A percentile compares a stretch with the other conserved stretches of the same genome.
Evolutionary conservation across 1,139 yeast species (phyloP).

Genomic region (Scheffersomyces insectosa): DNA sequence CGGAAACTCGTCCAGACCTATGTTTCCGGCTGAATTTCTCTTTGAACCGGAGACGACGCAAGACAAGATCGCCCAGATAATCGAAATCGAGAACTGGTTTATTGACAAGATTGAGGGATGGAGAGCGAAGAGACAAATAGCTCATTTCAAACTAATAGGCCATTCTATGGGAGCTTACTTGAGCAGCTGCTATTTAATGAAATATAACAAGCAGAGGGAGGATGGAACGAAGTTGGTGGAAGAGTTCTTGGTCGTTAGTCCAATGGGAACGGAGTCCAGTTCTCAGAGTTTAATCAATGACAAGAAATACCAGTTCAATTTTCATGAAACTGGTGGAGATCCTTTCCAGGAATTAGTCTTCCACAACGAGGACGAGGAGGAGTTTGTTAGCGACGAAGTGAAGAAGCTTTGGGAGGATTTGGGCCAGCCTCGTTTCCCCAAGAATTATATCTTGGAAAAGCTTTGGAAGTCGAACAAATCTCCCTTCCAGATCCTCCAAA

Average conservation of each 20-base stretch:
- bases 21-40: constrained; percentile 34
- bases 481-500: constrained; percentile 43
- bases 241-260: constrained; percentile 39
- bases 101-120: constrained; percentile 42
- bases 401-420: constrained; percentile 31
- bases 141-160: constrained; percentile 32
- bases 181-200: constrained; percentile 42
- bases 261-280: constrained; percentile 50
- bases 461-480: constrained; percentile 43
- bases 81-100: constrained; percentile 44
- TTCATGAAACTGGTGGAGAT: constrained; percentile 21
- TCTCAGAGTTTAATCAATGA: constrained; percentile 35
- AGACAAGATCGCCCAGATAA: constrained; percentile 33
- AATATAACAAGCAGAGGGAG: constrained; percentile 26
- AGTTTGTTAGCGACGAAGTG: constrained; percentile 21
- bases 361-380: constrained; percentile 12
- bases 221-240: constrained; percentile 19
- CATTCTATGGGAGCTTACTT: constrained; percentile 52
- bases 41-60: constrained; percentile 19
- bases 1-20: constrained; percentile 46
- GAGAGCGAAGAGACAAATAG: constrained; percentile 28
- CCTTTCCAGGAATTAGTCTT: constrained; percentile 19
- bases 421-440: constrained; percentile 45
- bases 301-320: constrained; percentile 32
- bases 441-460: constrained; percentile 29